Evolutionary conservation across 1,284 basidiomycete genomes (phyloP), one percentile per base, ranked within the genome.

Genomic region (Ceratobasidium sp.): DNA sequence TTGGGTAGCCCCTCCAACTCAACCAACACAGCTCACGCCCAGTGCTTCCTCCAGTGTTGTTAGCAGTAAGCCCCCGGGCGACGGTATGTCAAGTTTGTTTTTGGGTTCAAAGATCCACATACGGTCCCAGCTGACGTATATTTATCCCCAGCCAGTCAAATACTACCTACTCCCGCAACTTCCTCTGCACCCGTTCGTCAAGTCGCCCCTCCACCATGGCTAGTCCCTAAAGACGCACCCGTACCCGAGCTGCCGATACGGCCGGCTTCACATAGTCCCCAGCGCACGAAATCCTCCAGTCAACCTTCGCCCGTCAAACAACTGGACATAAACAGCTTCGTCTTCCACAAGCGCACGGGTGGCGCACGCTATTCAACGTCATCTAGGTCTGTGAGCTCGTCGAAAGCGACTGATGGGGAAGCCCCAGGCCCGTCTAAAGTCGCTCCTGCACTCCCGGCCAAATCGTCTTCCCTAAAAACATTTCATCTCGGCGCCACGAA

Each of bases 271-370:
- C 24, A 14, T 11, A 69, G 13, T 14, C n/a, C 22, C 9, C 16
- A 9, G n/a, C 39, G 8, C 16, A 39, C 66, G 2, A 56, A 56
- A 43, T 58, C 66, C 19, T 69, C 51, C 22, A 56, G 34, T 27
- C 66, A 69, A 31, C 53, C 66, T 22, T 69, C 66, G 13, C 66
- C 66, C 27, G 66, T 58, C 49, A 69, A 69, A 31, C 51, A 69
- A 22, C 51, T 69, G 16, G 53, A 69, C 39, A n/a, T 58, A 51
- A 58, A 69, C 39, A 58, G 49, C 31, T 69, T 69, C 37, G 53
- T 37, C 1, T 69, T 31, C 37, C 66, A 69, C 7, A 69, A 31
- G 37, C 66, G 66, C 41, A 19, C 66, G 9, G 41, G n/a, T 58
- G 66, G 53, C 34, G 34, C 58, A 13, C 66, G 66, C 29, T 43